phyloP scores from a whole-genome alignment of 495 filamentous ascomycete species.

The Durotheca rogersii region DNA sequence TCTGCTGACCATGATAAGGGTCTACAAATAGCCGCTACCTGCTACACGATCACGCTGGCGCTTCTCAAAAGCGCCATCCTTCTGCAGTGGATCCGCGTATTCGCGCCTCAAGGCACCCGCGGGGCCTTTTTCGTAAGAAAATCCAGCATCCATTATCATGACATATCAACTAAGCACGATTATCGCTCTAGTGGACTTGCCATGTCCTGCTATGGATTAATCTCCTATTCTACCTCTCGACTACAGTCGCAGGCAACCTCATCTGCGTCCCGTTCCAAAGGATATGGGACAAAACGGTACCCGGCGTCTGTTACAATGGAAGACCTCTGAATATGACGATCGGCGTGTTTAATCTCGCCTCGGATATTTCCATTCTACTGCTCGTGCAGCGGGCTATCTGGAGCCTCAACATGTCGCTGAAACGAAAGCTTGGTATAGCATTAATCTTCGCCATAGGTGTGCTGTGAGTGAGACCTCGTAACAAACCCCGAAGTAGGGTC shows the following conservation, averaged over 20 bases:
- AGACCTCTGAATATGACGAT: constrained; percentile 10
- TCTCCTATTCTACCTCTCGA: constrained; percentile 40
- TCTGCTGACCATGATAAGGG: constrained; percentile 4
- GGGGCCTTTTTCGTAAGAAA: constrained; percentile 16
- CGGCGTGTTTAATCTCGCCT: constrained; percentile 31
- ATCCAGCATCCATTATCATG: background rate
- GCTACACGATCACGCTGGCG: constrained; percentile 24
- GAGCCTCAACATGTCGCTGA: background rate
- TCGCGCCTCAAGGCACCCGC: constrained; percentile 20
- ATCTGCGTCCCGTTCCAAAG: constrained; percentile 40
- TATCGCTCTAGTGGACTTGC: constrained; percentile 15
- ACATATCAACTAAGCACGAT: background rate
- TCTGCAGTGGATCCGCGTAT: constrained; percentile 35
- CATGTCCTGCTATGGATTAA: constrained; percentile 41
- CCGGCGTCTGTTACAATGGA: constrained; percentile 27
- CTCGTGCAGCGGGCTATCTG: background rate
- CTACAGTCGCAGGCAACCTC: constrained; percentile 45
- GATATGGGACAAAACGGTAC: constrained; percentile 34
- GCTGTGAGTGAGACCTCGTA: no score
- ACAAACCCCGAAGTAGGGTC: no score
- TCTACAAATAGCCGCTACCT: constrained; percentile 13
- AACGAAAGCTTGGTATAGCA: constrained; percentile 1
- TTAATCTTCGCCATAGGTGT: constrained; percentile 4
- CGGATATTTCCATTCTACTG: constrained; percentile 33
- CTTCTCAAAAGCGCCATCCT: constrained; percentile 34